Evolutionary conservation across 306 rosid genomes (phyloP), one percentile per base, ranked within the genome.

Genomic region (Chamaecrista fasciculata): DNA sequence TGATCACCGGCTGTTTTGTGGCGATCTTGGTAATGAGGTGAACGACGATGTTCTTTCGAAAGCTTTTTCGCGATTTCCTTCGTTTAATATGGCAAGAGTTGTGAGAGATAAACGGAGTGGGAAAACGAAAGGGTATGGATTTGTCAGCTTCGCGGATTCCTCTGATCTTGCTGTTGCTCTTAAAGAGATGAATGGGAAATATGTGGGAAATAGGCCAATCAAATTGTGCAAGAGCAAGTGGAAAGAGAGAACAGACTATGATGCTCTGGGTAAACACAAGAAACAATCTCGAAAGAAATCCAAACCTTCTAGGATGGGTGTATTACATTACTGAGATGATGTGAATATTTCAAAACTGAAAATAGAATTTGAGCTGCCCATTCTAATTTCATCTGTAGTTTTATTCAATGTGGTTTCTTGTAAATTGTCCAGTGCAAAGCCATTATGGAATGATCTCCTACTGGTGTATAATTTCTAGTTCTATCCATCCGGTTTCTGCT

Each of bases 91-190:
- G 96, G 96, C 95, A 2, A 76, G 81, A 70, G 99, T 94, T 74
- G 97, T 94, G 39, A 84, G 97, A 82, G 99, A 94, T 73, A 94
- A 94, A 83, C 88, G 96, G 72, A 94, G 96, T 21, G 97, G 97
- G 40, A 94, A 94, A 79, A 94, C 99, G 62, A 94, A 91, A 82
- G 99, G 99, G 52, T 94, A 88, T 74, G 99, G 99, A 62, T 94
- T 94, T 84, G 92, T 94, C 44, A 94, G 99, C 82, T 94, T 94
- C 81, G 85, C 97, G 70, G 91, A 71, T 76, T 92, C 95, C 23
- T 33, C 91, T 75, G 80, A 76, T 9, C 84, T 90, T 20, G 96
- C 96, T 8, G 91, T 78, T 25, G 96, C 95, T 46, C 80, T 87
- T 5, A 90, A 90, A 77, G 95, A 87, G 85, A 87, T 90, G 96